phyloP scores from a whole-genome alignment of 176 grass and related monocot genomes.

The Avena eriantha region DNA sequence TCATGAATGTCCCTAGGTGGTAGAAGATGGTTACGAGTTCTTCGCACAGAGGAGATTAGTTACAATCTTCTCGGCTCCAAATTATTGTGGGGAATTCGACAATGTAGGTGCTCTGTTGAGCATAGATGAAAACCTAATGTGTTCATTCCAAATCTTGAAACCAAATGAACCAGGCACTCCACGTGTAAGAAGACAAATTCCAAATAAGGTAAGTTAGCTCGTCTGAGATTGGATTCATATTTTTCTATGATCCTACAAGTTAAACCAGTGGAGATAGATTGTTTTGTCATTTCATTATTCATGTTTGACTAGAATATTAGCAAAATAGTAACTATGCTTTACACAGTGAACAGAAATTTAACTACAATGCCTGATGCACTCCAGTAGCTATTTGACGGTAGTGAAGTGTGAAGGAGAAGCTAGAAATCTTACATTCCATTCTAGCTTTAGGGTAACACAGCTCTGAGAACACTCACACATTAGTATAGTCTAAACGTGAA shows the following conservation, averaged over 20 bases:
- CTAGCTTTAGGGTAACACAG: not conserved
- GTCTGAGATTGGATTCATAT: not conserved
- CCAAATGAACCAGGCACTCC: slow-evolving; percentile 44
- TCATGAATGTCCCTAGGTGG: slow-evolving; percentile 39
- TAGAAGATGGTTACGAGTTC: slow-evolving; percentile 61
- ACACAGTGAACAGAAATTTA: not conserved
- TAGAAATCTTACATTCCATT: not conserved
- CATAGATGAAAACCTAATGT: slow-evolving; percentile 55
- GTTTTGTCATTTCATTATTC: not conserved
- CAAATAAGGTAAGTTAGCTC: slow-evolving; percentile 60
- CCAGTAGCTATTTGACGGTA: not conserved
- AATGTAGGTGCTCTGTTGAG: slow-evolving; percentile 55
- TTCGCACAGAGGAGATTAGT: slow-evolving; percentile 59
- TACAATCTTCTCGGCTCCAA: slow-evolving; percentile 60
- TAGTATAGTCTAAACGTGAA: not conserved
- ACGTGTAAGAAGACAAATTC: slow-evolving; percentile 48
- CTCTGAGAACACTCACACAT: not conserved
- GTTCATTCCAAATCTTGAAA: slow-evolving; percentile 61
- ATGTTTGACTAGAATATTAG: not conserved
- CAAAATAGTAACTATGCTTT: not conserved
- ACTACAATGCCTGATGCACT: not conserved
- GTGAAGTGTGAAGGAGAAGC: not conserved
- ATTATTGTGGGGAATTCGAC: slow-evolving; percentile 56
- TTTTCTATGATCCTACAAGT: not conserved
- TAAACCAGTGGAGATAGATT: not conserved